A percentile compares a stretch with the other conserved stretches of the same genome.
phyloP scores from a whole-genome alignment of 495 filamentous ascomycete species.

The Penicillium angulare region DNA sequence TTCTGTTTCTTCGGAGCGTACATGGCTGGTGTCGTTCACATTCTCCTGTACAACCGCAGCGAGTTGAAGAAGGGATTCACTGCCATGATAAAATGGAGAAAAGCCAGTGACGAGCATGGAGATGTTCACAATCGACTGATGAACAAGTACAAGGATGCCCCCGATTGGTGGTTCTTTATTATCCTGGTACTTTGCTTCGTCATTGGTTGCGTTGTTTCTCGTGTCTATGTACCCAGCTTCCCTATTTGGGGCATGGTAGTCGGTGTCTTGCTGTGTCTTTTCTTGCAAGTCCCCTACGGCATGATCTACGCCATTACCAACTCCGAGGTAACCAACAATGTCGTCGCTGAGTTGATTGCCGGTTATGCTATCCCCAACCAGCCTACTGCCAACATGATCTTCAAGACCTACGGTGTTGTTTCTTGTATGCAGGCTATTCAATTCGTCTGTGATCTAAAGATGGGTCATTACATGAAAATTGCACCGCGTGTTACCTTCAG shows the following conservation, averaged over 20 bases:
- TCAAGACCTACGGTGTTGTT: slow-evolving; percentile 72
- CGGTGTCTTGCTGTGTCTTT: slow-evolving; percentile 60
- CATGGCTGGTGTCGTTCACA: slow-evolving; percentile 43
- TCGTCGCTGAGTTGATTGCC: slow-evolving; percentile 72
- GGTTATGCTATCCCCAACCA: slow-evolving; percentile 71
- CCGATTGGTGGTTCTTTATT: slow-evolving; percentile 69
- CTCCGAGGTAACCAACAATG: slow-evolving; percentile 69
- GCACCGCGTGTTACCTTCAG: slow-evolving; percentile 50
- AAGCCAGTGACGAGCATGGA: slow-evolving; percentile 48
- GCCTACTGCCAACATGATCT: slow-evolving; percentile 82
- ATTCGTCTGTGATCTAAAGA: slow-evolving; percentile 41
- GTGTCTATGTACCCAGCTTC: slow-evolving; percentile 58
- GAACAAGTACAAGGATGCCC: slow-evolving; percentile 55
- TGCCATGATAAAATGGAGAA: slow-evolving; percentile 35
- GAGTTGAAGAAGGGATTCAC: slow-evolving; percentile 41
- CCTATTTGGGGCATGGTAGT: slow-evolving; percentile 77
- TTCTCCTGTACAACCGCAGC: slow-evolving; percentile 42
- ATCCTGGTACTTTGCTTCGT: slow-evolving; percentile 73
- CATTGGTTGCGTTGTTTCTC: slow-evolving; percentile 36
- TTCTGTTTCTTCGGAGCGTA: slow-evolving; percentile 33
- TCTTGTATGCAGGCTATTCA: slow-evolving; percentile 46
- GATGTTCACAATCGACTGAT: slow-evolving; percentile 60
- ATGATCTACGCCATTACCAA: slow-evolving; percentile 84
- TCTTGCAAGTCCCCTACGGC: slow-evolving; percentile 76
- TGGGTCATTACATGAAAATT: slow-evolving; percentile 56